These are phyloP conservation scores for fission yeast (Schizosaccharomyces pombe) DNA, from an alignment of 805 yeast genomes.

Conservation along the genomic window DNA sequence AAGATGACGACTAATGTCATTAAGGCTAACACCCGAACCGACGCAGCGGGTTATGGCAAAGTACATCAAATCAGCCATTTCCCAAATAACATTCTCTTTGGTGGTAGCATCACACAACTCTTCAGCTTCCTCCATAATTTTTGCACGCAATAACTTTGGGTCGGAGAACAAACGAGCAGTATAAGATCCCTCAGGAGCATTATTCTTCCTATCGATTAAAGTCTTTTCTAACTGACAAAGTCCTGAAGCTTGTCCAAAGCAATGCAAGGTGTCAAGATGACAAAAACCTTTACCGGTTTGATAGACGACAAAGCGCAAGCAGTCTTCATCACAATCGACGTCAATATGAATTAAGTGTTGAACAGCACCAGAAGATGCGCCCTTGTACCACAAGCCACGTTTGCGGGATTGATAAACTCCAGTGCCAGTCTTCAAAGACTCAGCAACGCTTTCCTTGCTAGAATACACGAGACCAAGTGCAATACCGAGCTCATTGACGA, in stretches of 20 bases:
- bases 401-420: conserved; percentile 87
- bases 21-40: conserved; percentile 52
- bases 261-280: conserved; percentile 58
- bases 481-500: conserved; percentile 41
- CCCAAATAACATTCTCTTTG: conserved; percentile 68
- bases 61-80: conserved; percentile 74
- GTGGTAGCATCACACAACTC: conserved; percentile 68
- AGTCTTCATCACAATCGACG: conserved; percentile 81
- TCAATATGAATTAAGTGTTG: conserved; percentile 47
- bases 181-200: conserved; percentile 85
- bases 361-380: conserved; percentile 88
- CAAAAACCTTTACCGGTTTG: conserved; percentile 83
- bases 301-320: conserved; percentile 63
- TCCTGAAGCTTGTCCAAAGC: conserved; percentile 57
- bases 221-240: conserved; percentile 43
- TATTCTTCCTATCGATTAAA: conserved; percentile 32
- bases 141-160: conserved; percentile 49
- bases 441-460: conserved; percentile 53
- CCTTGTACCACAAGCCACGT: conserved; percentile 87
- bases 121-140: conserved; percentile 88
- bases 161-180: conserved; percentile 73
- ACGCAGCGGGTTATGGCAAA: conserved; percentile 43
- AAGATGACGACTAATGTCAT: conserved; percentile 65
- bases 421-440: conserved; percentile 54
- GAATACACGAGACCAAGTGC: conserved; percentile 83